Evolutionary conservation across 345 rosid species (phyloP), one percentile per base, ranked within the genome.

Genomic region (Gynandropsis gynandra): DNA sequence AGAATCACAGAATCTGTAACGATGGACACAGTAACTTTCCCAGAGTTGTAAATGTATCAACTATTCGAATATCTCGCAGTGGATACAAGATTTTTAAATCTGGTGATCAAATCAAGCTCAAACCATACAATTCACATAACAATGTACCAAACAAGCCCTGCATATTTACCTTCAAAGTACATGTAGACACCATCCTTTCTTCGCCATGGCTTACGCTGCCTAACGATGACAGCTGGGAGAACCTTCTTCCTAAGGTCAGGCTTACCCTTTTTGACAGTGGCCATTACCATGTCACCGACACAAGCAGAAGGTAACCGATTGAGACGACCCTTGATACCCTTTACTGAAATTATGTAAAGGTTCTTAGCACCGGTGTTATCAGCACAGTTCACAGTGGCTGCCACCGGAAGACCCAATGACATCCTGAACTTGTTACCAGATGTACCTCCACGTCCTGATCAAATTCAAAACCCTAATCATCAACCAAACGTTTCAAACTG

Each of bases 191-290:
- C 95, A 16, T 89, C 95, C 97, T 89, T 89, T 85, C 97, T 27
- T 64, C 93, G 97, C 95, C 95, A 89, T 0, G 97, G 93, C 72
- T 89, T 89, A 61, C 97, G 87, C 61, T 89, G 93, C 74, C 95
- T 76, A 27, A 89, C 97, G 11, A 89, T 80, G 74, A 89, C 97
- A 1, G 95, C 95, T 0, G 97, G 95, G 83, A 85, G 79, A 39
- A 89, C 97, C 76, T 89, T 89, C 74, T 89, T 85, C 79, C 97
- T 73, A 36, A 85, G 89, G 50, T 85, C 95, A 1, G 97, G 97
- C 69, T 89, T 89, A 7, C 95, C 97, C 47, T 89, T 85, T 81
- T 89, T 89, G 27, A 89, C 95, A 0, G 93, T 85, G 32, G 97
- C 97, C 97, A 89, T 89, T 15, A 89, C 95, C 97, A 89, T 89